These are phyloP conservation scores for Orbilia oligospora DNA, from an alignment of 2,329 filamentous ascomycete species.

Conservation along the genomic window DNA sequence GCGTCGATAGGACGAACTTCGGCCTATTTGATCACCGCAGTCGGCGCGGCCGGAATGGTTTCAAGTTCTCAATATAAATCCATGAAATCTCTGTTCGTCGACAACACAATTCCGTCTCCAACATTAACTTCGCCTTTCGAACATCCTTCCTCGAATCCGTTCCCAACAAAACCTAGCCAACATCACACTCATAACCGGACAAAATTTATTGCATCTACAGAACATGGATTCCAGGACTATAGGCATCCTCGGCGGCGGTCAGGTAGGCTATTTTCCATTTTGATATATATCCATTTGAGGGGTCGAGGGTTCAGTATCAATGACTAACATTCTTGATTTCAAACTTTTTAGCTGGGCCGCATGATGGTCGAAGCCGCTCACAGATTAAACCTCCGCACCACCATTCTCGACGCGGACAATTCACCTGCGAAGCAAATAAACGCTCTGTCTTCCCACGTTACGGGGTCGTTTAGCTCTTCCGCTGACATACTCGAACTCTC, in stretches of 20 bases:
- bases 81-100: constrained; percentile 55
- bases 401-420: constrained; percentile 81
- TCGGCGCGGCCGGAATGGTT: constrained; percentile 45
- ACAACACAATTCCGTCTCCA: constrained; percentile 50
- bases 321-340: constrained; percentile 29
- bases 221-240: constrained; percentile 65
- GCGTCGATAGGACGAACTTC: constrained; percentile 51
- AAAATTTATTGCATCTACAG: constrained; percentile 57
- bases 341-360: constrained; percentile 75
- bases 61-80: constrained; percentile 59
- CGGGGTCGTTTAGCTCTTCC: constrained; percentile 88
- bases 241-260: constrained; percentile 75
- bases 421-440: constrained; percentile 90
- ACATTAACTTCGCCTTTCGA: constrained; percentile 46
- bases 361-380: constrained; percentile 95
- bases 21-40: constrained; percentile 42
- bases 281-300: background rate
- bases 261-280: constrained; percentile 66
- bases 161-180: constrained; percentile 16
- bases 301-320: constrained; percentile 1
- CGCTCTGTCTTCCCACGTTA: constrained; percentile 79
- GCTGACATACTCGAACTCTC: constrained; percentile 86
- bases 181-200: constrained; percentile 31
- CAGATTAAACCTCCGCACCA: constrained; percentile 81
- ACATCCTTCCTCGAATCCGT: constrained; percentile 26